A percentile compares a stretch with the other conserved stretches of the same genome.
phyloP scores from a whole-genome alignment of 1,139 yeast species.

The Arxiozyma telluris region DNA sequence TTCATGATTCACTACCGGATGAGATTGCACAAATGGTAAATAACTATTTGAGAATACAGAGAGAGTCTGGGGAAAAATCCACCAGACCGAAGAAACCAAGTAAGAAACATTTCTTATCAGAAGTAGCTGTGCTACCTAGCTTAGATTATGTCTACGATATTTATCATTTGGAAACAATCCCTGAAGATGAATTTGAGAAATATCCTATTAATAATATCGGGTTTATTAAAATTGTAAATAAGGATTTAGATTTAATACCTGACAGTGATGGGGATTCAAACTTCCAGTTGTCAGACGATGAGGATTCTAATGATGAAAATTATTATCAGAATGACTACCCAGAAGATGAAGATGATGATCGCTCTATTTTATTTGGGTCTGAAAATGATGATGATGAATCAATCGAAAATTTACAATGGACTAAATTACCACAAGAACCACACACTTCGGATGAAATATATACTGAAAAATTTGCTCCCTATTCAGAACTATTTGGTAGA shows the following conservation, averaged over 20 bases:
- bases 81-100: conserved; percentile 21
- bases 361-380: conserved; percentile 32
- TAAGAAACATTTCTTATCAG: conserved; percentile 19
- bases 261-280: conserved; percentile 42
- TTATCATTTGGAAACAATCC: conserved; percentile 52
- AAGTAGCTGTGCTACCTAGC: conserved; percentile 28
- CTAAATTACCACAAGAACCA: conserved; percentile 1
- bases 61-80: conserved; percentile 7
- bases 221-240: conserved; percentile 57
- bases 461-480: conserved; percentile 17
- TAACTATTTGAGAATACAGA: conserved; percentile 39
- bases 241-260: conserved; percentile 46
- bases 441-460: conserved; percentile 5
- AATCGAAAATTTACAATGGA: conserved; percentile 1
- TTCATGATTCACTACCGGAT: conserved; percentile 35
- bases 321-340: conserved; percentile 92
- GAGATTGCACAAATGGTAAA: conserved; percentile 64
- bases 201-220: conserved; percentile 45
- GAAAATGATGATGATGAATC: conserved; percentile 30
- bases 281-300: conserved; percentile 43
- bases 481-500: conserved; percentile 28
- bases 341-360: conserved; percentile 69
- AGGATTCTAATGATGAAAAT: conserved; percentile 83
- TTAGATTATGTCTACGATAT: conserved; percentile 86
- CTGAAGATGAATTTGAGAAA: conserved; percentile 37